Conservation (phyloP, 164 flowering plant species). For the Annona cherimola region DNA sequence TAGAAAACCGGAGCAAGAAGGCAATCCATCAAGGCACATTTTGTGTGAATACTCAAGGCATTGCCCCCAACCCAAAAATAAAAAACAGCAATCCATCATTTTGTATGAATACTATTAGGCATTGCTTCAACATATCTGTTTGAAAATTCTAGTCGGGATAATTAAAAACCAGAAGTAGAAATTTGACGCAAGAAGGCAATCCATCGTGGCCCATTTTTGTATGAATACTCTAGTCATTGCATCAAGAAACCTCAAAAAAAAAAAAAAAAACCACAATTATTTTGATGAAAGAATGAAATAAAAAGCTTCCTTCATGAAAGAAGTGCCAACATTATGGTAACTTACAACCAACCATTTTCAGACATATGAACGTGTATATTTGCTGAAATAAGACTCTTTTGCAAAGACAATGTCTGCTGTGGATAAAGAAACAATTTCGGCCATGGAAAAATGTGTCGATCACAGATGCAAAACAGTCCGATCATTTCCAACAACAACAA, state of each 20-base stretch:
- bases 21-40: not conserved
- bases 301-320: not conserved
- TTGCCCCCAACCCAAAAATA: not conserved
- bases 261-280: not conserved
- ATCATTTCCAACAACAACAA: not conserved
- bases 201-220: not conserved
- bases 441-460: no score
- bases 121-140: no score
- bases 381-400: not conserved
- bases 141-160: no score
- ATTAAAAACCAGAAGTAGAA: no score
- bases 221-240: not conserved
- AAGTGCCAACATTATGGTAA: not conserved
- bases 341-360: not conserved
- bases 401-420: not conserved
- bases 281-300: not conserved
- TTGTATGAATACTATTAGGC: no score
- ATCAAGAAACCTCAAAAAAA: not conserved
- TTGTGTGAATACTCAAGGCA: not conserved
- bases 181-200: not conserved
- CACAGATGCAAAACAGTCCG: not conserved
- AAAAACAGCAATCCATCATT: not conserved
- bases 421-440: no score
- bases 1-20: not conserved
- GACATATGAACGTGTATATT: not conserved